A percentile compares a stretch with the other conserved stretches of the same genome.
phyloP scores from a whole-genome alignment of 805 yeast species.

The Lipomyces oligophaga region DNA sequence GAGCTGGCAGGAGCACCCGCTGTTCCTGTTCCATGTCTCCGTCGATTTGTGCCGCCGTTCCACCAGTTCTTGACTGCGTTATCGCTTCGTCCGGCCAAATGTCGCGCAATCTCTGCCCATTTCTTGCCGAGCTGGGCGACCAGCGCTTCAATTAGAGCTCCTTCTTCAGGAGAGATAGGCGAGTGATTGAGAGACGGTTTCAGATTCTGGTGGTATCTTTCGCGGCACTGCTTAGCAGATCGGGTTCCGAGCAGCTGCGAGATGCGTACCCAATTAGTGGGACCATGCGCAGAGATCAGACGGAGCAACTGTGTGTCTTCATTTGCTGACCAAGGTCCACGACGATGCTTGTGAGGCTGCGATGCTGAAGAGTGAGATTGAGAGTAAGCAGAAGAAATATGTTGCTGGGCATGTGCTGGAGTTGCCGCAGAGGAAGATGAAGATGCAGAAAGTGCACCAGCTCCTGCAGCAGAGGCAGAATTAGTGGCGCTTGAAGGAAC shows the following conservation, averaged over 20 bases:
- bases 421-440: slow-evolving; percentile 1
- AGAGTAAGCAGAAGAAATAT: neutral
- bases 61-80: slow-evolving; percentile 94
- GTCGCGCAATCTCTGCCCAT: slow-evolving; percentile 93
- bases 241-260: slow-evolving; percentile 69
- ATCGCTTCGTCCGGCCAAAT: slow-evolving; percentile 74
- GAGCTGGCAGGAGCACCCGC: no score
- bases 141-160: slow-evolving; percentile 70
- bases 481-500: slow-evolving; percentile 1
- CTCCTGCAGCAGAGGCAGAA: slow-evolving; percentile 6
- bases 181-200: slow-evolving; percentile 77
- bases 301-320: slow-evolving; percentile 74
- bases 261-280: slow-evolving; percentile 85
- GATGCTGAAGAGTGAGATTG: slow-evolving; percentile 2
- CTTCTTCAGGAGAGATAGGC: slow-evolving; percentile 84
- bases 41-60: slow-evolving; percentile 81
- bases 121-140: slow-evolving; percentile 78
- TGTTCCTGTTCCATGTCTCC: slow-evolving; percentile 48
- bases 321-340: slow-evolving; percentile 85
- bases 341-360: slow-evolving; percentile 13
- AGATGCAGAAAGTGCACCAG: slow-evolving; percentile 2
- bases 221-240: slow-evolving; percentile 89
- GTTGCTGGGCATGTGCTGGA: no score
- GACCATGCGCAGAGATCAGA: slow-evolving; percentile 66
- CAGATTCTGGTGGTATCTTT: slow-evolving; percentile 84